Base-by-base conservation (phyloP, 2,329 filamentous ascomycete species). In the Taxawa tesnikishii region DNA sequence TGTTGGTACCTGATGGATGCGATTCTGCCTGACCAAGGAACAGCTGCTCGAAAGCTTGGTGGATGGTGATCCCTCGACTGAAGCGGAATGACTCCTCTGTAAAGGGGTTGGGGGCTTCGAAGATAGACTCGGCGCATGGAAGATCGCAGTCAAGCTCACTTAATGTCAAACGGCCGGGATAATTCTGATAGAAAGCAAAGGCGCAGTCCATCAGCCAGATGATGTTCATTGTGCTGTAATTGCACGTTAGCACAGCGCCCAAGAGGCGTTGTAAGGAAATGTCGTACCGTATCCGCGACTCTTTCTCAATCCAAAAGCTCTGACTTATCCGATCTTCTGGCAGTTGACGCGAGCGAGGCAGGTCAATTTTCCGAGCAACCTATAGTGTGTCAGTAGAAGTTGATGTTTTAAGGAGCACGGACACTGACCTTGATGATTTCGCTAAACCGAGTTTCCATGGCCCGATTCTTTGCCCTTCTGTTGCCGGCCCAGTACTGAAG, bases 151-250 rank as follows among this genome's bases (percentile, higher is more conserved):
- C 26, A 21, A 38, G 31, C 19, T 38, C 36, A 10, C 32, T 27
- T 10, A 33, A 29, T 12, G 23, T 29, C 9, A 36, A 23, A 3
- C 33, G 28, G 21, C 36, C 32, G 12, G 36, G 33, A 14, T 26
- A 34, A 17, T 36, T 36, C 19, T 38, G 36, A 13, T 35, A 38
- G 29, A 38, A 36, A 7, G 31, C 21, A 18, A 38, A 36, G 5
- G 33, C 36, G 12, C 33, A 15, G 19, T 38, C 36, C 11, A 38
- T 31, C 15, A 30, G 26, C 12, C 29, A 28, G n/a, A 38, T 35
- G 21, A 29, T 32, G 15, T 28, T 34, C 32, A 38, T 38, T 15
- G 33, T 35, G n/a, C 30, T 32, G 28, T 17, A 7, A n/a, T 21
- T 3, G 6, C 6, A 11, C 5, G 15, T 12, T 11, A 19, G 14